Percentiles rank a stretch among this genome's conserved stretches.
phyloP scores from a whole-genome alignment of 352 stramenopile genomes.

The Pythium graminicola region DNA sequence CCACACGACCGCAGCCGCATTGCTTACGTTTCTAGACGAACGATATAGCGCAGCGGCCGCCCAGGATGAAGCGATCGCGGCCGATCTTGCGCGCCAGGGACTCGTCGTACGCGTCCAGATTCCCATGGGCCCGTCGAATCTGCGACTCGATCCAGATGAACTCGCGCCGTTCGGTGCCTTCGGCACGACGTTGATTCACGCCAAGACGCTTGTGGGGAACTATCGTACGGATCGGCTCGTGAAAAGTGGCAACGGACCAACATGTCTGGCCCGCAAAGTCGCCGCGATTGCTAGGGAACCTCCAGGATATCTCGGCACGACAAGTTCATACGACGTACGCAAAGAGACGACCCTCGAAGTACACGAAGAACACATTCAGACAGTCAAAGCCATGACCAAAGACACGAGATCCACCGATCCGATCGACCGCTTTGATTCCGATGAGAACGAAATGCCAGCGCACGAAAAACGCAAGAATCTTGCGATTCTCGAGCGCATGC shows the following conservation, averaged over 20 bases:
- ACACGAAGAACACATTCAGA: slow-evolving; percentile 39
- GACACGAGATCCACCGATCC: not conserved
- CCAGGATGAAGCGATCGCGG: slow-evolving; percentile 35
- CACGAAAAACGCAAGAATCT: slow-evolving; percentile 55
- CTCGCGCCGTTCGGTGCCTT: slow-evolving; percentile 42
- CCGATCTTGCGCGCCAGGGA: slow-evolving; percentile 40
- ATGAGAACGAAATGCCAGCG: slow-evolving; percentile 33
- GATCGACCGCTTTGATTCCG: not conserved
- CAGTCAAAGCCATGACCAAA: slow-evolving; percentile 25
- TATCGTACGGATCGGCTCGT: slow-evolving; percentile 41
- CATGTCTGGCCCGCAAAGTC: slow-evolving; percentile 13
- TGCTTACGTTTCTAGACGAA: slow-evolving; percentile 49
- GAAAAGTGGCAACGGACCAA: slow-evolving; percentile 38
- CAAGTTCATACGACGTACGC: slow-evolving; percentile 33
- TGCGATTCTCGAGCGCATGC: slow-evolving; percentile 66
- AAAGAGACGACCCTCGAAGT: slow-evolving; percentile 41
- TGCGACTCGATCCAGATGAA: slow-evolving; percentile 41
- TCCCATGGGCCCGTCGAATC: slow-evolving; percentile 54
- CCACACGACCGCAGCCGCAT: slow-evolving; percentile 23
- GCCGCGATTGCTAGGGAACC: slow-evolving; percentile 23
- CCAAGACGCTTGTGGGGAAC: slow-evolving; percentile 46
- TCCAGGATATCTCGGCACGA: slow-evolving; percentile 55
- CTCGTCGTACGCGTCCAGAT: slow-evolving; percentile 74
- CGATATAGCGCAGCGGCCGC: slow-evolving; percentile 35
- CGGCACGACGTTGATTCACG: slow-evolving; percentile 38